A percentile compares a stretch with the other conserved stretches of the same genome.
These are phyloP conservation scores for Aspergillus sparsus DNA, from an alignment of 495 filamentous ascomycete species.

Conservation along the genomic window DNA sequence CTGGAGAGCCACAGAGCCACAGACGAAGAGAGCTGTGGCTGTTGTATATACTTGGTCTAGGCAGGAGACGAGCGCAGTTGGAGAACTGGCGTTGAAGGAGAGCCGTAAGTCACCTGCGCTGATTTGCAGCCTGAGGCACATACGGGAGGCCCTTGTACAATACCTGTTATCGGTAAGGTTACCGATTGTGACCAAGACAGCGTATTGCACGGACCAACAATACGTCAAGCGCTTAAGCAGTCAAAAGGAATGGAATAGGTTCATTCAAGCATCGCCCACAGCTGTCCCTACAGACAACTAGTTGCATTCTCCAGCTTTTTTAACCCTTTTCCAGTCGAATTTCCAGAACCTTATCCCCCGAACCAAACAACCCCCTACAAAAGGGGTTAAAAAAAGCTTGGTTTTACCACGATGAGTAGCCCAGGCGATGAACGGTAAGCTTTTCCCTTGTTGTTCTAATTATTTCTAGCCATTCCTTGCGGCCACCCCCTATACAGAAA, in stretches of 20 bases:
- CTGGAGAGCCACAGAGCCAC: neutral
- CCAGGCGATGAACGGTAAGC: slow-evolving; percentile 16
- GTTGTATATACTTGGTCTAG: neutral
- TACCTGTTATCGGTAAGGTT: no score
- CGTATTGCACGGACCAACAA: neutral
- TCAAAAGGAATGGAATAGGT: neutral
- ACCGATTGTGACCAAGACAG: no score
- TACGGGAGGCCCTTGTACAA: neutral
- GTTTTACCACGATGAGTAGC: slow-evolving; percentile 18
- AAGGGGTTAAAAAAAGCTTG: slow-evolving; percentile 6
- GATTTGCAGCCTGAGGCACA: neutral
- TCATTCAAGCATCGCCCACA: neutral
- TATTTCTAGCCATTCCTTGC: neutral
- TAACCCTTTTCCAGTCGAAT: neutral
- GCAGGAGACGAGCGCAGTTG: neutral
- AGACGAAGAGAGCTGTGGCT: neutral
- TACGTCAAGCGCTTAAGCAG: neutral
- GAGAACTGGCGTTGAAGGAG: slow-evolving; percentile 1
- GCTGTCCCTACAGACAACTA: slow-evolving; percentile 5
- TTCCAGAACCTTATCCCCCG: neutral
- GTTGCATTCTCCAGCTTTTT: slow-evolving; percentile 14
- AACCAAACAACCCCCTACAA: neutral
- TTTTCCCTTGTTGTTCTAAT: neutral
- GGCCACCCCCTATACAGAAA: neutral
- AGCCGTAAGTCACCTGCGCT: slow-evolving; percentile 1